Conservation (phyloP, 805 yeast species). For the Phaffomyces thermotolerans region DNA sequence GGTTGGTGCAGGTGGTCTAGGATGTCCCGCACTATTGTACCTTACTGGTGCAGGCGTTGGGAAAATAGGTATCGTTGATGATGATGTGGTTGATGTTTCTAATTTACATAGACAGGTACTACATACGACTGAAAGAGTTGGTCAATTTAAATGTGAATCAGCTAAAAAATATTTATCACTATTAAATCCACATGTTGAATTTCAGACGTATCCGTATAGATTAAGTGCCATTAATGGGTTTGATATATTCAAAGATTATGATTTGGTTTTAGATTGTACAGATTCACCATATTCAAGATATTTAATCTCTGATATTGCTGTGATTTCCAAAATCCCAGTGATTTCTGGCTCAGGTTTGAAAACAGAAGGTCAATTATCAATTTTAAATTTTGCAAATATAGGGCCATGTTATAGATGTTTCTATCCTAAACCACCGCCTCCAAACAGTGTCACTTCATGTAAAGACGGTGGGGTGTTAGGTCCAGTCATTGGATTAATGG, state of each 20-base stretch:
- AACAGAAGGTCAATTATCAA: conserved; percentile 83
- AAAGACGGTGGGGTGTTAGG: conserved; percentile 93
- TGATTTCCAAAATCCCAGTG: conserved; percentile 56
- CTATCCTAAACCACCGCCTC: conserved; percentile 85
- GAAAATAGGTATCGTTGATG: conserved; percentile 76
- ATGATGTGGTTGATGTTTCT: conserved; percentile 75
- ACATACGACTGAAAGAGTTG: conserved; percentile 62
- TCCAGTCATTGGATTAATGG: conserved; percentile 91
- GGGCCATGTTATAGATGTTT: conserved; percentile 97
- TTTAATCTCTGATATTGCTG: conserved; percentile 79
- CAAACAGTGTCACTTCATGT: conserved; percentile 75
- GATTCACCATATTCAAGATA: conserved; percentile 88
- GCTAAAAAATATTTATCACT: conserved; percentile 48
- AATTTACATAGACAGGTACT: conserved; percentile 87
- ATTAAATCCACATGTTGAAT: conserved; percentile 63
- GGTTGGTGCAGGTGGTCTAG: conserved; percentile 95
- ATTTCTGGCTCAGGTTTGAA: conserved; percentile 90
- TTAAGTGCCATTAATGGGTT: conserved; percentile 54
- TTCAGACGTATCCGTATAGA: conserved; percentile 45
- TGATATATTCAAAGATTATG: conserved; percentile 55
- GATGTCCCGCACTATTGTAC: conserved; percentile 85
- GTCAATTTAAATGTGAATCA: conserved; percentile 69
- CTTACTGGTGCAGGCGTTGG: conserved; percentile 88
- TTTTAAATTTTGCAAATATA: conserved; percentile 52
- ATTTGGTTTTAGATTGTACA: conserved; percentile 84